Conservation (phyloP, 805 yeast genomes). For the Candida taoyuanica region DNA sequence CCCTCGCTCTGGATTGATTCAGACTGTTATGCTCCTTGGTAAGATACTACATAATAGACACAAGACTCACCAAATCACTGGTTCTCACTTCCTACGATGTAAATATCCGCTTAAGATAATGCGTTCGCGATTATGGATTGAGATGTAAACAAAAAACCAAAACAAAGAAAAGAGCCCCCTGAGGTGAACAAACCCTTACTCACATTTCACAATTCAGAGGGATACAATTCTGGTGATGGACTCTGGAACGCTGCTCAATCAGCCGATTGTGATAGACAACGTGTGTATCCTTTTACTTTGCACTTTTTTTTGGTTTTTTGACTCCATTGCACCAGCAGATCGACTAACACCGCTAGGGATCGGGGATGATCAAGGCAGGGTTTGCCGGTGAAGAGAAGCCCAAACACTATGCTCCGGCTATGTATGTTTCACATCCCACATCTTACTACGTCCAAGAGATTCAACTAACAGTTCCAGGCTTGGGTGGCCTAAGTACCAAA, state of each 20-base stretch:
- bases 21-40: neutral
- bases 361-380: slow-evolving; percentile 82
- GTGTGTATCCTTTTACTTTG: no score
- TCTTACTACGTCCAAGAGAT: no score
- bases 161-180: neutral
- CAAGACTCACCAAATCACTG: no score
- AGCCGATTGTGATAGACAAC: slow-evolving; percentile 74
- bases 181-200: no score
- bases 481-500: slow-evolving; percentile 81
- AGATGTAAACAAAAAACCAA: slow-evolving; percentile 11
- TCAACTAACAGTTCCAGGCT: slow-evolving; percentile 31
- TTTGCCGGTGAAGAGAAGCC: slow-evolving; percentile 92
- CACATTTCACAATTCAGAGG: no score
- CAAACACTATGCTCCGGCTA: slow-evolving; percentile 52
- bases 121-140: neutral
- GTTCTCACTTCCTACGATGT: no score
- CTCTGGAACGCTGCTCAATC: slow-evolving; percentile 42
- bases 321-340: no score
- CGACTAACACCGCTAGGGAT: no score
- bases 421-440: slow-evolving; percentile 28
- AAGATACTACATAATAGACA: no score
- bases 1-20: slow-evolving; percentile 4
- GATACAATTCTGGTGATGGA: no score
- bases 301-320: no score
- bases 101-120: no score